Percentiles rank a stretch among this genome's conserved stretches.
Conservation (phyloP, 768 basidiomycete genomes). For the Sporobolomyces pararoseus region DNA sequence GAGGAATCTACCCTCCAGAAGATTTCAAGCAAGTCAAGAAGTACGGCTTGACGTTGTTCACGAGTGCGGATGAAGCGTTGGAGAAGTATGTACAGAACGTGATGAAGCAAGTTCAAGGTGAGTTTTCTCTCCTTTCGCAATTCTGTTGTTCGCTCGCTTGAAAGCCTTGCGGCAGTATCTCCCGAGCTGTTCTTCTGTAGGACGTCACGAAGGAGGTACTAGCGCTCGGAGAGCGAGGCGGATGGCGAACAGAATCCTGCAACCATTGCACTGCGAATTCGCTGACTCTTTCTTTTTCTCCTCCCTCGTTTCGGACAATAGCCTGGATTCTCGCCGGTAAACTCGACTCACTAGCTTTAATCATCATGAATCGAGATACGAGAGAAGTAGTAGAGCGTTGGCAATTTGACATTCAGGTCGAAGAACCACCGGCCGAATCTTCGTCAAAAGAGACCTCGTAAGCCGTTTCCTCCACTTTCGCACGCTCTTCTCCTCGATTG, state of each 20-base stretch:
- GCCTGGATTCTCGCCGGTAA: slow-evolving; percentile 92
- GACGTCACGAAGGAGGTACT: no score
- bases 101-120: slow-evolving; percentile 85
- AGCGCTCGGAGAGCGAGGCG: not conserved
- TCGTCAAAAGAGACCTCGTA: slow-evolving; percentile 49
- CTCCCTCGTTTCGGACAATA: slow-evolving; percentile 47
- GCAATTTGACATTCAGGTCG: slow-evolving; percentile 92
- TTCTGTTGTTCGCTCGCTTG: not conserved
- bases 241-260: not conserved
- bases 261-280: no score
- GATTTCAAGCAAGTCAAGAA: slow-evolving; percentile 98
- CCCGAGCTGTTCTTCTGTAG: no score
- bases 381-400: slow-evolving; percentile 88
- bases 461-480: not conserved
- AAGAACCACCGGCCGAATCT: slow-evolving; percentile 53
- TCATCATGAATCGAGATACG: slow-evolving; percentile 92
- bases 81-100: slow-evolving; percentile 95
- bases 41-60: slow-evolving; percentile 90
- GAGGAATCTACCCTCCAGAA: slow-evolving; percentile 93
- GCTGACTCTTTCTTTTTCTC: not conserved
- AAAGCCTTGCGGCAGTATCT: no score
- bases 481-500: not conserved
- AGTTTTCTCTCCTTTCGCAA: no score
- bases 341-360: slow-evolving; percentile 89
- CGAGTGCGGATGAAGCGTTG: slow-evolving; percentile 86